Conservation (phyloP, 2,329 filamentous ascomycete species). For the Raffaelea albimanens region DNA sequence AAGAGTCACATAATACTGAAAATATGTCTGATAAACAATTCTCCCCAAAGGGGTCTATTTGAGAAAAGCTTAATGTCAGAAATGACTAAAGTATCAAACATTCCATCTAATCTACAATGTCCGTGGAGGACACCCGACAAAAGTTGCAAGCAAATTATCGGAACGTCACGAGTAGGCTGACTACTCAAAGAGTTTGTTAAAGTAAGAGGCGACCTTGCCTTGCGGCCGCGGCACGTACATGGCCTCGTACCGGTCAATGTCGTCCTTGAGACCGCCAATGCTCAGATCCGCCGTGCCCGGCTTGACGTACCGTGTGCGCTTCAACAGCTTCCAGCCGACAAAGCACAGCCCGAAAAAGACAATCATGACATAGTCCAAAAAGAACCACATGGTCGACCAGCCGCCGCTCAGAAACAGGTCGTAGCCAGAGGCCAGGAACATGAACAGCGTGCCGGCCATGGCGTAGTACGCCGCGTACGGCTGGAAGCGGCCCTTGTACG, state of each 20-base stretch:
- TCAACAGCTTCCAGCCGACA: constrained; percentile 6
- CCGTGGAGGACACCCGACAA: no score
- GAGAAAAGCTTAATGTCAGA: no score
- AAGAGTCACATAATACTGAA: no score
- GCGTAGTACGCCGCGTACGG: constrained; percentile 13
- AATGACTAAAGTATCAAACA: no score
- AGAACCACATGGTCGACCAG: constrained; percentile 11
- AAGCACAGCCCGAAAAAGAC: constrained; percentile 6
- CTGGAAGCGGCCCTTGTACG: constrained; percentile 40
- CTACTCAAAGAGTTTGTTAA: constrained; percentile 7
- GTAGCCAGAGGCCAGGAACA: constrained; percentile 9
- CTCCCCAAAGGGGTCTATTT: no score
- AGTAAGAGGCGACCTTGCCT: constrained; percentile 1
- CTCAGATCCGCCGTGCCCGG: constrained; percentile 13
- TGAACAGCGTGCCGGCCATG: constrained; percentile 11
- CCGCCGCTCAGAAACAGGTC: constrained; percentile 7
- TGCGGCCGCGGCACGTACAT: constrained; percentile 2
- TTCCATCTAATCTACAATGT: no score
- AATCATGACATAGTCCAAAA: constrained; percentile 12
- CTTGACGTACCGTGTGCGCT: constrained; percentile 7
- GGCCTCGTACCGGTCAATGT: constrained; percentile 28
- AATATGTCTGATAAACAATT: no score
- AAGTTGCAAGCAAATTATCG: no score
- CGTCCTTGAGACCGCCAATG: constrained; percentile 15
- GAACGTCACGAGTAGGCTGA: no score